phyloP scores from a whole-genome alignment of 352 stramenopile genomes.

The Blastocystis sp. region DNA sequence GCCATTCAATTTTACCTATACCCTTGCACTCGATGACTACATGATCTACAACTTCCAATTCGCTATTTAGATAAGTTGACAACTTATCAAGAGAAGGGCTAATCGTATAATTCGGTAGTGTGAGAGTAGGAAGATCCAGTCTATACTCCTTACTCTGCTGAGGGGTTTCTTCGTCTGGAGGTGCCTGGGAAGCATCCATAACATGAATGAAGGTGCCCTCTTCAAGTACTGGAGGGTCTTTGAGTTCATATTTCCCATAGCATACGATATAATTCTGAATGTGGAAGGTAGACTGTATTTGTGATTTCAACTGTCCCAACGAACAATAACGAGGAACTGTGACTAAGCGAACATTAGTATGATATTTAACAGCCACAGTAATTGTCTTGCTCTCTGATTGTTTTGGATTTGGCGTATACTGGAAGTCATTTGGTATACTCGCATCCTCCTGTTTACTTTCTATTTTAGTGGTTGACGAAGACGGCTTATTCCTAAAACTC shows the following conservation, averaged over 20 bases:
- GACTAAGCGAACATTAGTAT: neutral
- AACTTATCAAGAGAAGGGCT: neutral
- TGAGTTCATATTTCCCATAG: neutral
- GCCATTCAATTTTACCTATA: slow-evolving; percentile 1
- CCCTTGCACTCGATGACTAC: neutral
- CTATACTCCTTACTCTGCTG: neutral
- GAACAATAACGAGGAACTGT: neutral
- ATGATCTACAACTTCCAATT: neutral
- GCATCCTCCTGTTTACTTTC: neutral
- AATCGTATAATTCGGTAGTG: neutral
- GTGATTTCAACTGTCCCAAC: too few species aligned
- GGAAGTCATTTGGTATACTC: neutral
- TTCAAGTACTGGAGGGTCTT: neutral
- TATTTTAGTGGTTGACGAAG: too few species aligned
- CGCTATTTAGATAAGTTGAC: neutral
- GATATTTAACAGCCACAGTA: neutral
- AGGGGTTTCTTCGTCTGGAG: neutral
- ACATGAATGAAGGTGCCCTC: neutral
- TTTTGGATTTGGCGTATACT: neutral
- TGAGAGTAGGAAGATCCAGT: neutral
- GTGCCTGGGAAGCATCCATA: neutral
- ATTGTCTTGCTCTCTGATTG: neutral
- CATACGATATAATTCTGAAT: neutral
- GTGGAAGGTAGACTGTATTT: too few species aligned
- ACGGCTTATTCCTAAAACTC: too few species aligned